Percentiles rank a stretch among this genome's conserved stretches.
These are phyloP conservation scores for Arabidopsis suecica DNA, from an alignment of 345 rosid genomes.

Conservation along the genomic window DNA sequence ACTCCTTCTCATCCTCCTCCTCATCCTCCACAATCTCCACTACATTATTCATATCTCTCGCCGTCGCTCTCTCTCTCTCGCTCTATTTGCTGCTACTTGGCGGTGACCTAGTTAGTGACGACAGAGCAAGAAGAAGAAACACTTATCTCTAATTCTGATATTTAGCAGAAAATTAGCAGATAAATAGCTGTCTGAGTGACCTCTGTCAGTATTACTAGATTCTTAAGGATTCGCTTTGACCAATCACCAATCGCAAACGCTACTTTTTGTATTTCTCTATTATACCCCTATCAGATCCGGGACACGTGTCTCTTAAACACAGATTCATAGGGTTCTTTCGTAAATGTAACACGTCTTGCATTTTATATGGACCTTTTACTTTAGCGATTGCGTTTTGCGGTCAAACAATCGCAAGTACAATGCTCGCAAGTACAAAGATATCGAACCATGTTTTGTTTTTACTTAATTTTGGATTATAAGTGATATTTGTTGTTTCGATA, in stretches of 20 bases:
- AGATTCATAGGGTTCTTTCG: neutral
- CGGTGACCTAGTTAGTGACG: neutral
- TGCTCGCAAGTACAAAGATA: neutral
- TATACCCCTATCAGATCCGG: neutral
- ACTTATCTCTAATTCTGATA: neutral
- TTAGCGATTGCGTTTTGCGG: neutral
- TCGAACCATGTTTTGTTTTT: too few species aligned
- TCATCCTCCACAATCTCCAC: slow-evolving; percentile 15
- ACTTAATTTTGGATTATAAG: too few species aligned
- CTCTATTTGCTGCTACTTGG: neutral
- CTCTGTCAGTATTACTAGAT: neutral
- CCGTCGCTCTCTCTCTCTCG: neutral
- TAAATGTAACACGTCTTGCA: neutral
- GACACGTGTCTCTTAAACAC: neutral
- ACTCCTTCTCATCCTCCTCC: slow-evolving; percentile 32
- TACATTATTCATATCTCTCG: slow-evolving; percentile 7
- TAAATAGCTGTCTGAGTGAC: neutral
- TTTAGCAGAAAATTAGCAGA: neutral
- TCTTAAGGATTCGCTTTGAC: neutral
- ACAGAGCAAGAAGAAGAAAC: neutral
- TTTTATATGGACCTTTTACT: neutral
- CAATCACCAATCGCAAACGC: neutral
- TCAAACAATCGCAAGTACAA: neutral
- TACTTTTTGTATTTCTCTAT: neutral
- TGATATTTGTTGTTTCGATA: too few species aligned